Evolutionary conservation across 805 yeast species (phyloP), one percentile per base, ranked within the genome.

Genomic region (Spathaspora sp.): DNA sequence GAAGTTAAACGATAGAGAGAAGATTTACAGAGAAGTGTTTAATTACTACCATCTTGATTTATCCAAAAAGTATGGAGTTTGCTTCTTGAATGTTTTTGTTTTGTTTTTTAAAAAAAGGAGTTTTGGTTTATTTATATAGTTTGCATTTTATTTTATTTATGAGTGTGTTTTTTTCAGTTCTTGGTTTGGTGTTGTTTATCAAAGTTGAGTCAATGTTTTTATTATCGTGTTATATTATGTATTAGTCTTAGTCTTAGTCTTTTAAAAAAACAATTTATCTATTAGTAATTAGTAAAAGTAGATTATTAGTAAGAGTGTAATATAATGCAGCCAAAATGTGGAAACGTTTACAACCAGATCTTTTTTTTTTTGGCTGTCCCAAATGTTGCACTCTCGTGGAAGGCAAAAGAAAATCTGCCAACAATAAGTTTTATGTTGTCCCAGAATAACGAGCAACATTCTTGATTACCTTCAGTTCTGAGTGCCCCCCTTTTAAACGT

Each of bases 1-100:
- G 78, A 74, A 54, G 73, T 73, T 20, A 68, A 63, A 49, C 61
- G 61, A 53, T 45, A 31, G 19, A 28, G 29, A 12, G 18, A n/a
- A 23, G 26, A 23, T 23, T 6, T 23, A 14, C 8, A 11, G 4
- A 31, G 35, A 31, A 10, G n/a, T 5, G 35, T 11, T 11, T 10
- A 5, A 3, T 11, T 14, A 31, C 35, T 14, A 11, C 35, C 35
- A 31, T 31, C 35, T 31, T 31, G 35, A 31, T 31, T 28, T 31
- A 23, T 23, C 26, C 26, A 11, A 31, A 28, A 31, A 31, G 35
- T 31, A 31, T 31, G 26, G 35, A 31, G 35, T 31, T 31, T 10
- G 35, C 35, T 31, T 31, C 35, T 31, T 31, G 26, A 23, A 23
- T 23, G 26, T 14, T 14, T 31, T 10, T 35, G 7, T n/a, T 11